phyloP scores from a whole-genome alignment of 2,329 filamentous ascomycete genomes.

The Endocalyx cinctus region DNA sequence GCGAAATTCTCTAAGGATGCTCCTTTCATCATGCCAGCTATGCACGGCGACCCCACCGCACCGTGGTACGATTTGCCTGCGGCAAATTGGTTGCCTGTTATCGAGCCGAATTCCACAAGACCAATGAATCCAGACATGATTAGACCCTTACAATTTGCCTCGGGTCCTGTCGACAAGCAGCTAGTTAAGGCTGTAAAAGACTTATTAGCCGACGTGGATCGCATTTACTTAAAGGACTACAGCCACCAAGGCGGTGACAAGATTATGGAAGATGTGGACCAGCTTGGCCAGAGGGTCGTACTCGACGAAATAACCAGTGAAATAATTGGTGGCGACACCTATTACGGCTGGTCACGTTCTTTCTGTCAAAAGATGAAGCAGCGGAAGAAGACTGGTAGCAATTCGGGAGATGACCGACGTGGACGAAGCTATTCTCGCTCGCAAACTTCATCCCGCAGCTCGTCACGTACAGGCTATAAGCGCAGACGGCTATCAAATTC shows the following conservation, averaged over 20 bases:
- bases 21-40: slow-evolving; percentile 68
- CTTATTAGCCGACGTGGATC: slow-evolving; percentile 65
- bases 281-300: slow-evolving; percentile 65
- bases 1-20: slow-evolving; percentile 46
- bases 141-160: slow-evolving; percentile 64
- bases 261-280: slow-evolving; percentile 60
- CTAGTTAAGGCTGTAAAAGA: slow-evolving; percentile 64
- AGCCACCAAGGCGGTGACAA: slow-evolving; percentile 38
- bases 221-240: slow-evolving; percentile 55
- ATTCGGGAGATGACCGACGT: slow-evolving; percentile 14
- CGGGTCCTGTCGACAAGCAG: slow-evolving; percentile 63
- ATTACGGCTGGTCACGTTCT: slow-evolving; percentile 80
- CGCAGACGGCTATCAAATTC: slow-evolving; percentile 34
- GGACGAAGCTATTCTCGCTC: slow-evolving; percentile 27
- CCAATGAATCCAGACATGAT: slow-evolving; percentile 69
- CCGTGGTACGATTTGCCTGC: slow-evolving; percentile 82
- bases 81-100: slow-evolving; percentile 72
- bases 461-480: slow-evolving; percentile 34
- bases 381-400: slow-evolving; percentile 33
- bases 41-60: slow-evolving; percentile 68
- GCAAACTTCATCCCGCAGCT: slow-evolving; percentile 30
- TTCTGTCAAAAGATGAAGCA: slow-evolving; percentile 81
- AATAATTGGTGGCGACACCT: slow-evolving; percentile 63
- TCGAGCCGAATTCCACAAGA: slow-evolving; percentile 69
- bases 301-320: slow-evolving; percentile 64